phyloP scores from a whole-genome alignment of 768 basidiomycete species.

The Panaeolus cyanescens region DNA sequence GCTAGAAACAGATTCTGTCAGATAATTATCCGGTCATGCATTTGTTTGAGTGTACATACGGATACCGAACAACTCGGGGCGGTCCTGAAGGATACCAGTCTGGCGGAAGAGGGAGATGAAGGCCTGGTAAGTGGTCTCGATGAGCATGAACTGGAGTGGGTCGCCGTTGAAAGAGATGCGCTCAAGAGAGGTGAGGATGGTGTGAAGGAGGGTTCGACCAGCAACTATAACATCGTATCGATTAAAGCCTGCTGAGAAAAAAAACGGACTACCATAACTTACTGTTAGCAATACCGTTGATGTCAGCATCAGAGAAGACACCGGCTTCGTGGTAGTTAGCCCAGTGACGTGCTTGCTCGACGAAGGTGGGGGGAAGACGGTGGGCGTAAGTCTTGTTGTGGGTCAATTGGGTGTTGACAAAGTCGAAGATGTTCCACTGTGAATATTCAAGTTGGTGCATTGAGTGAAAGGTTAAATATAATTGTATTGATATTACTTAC shows the following conservation, averaged over 20 bases:
- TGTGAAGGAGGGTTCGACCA: conserved; percentile 75
- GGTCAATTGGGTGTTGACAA: conserved; percentile 69
- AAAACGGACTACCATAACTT: conserved; percentile 31
- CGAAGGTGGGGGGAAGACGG: conserved; percentile 76
- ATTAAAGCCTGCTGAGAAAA: neutral
- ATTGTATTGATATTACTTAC: conserved; percentile 39
- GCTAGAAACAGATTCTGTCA: conserved; percentile 43
- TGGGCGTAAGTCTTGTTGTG: conserved; percentile 85
- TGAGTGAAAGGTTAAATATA: conserved; percentile 11
- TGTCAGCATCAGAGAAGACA: conserved; percentile 65
- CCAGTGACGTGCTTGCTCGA: conserved; percentile 72
- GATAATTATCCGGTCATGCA: neutral
- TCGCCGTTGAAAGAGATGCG: conserved; percentile 80
- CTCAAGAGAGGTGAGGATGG: conserved; percentile 70
- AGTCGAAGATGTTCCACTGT: conserved; percentile 86
- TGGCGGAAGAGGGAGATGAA: conserved; percentile 89
- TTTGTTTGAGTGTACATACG: conserved; percentile 46
- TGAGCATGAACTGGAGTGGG: conserved; percentile 75
- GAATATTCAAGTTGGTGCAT: too few relatives aligned
- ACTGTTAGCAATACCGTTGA: conserved; percentile 79
- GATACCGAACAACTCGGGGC: conserved; percentile 63
- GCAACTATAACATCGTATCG: conserved; percentile 54
- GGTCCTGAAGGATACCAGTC: conserved; percentile 57
- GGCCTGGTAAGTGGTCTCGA: conserved; percentile 86
- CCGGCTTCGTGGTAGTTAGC: conserved; percentile 82